phyloP scores from a whole-genome alignment of 331 rosid genomes.

The Pyrus hybrid region DNA sequence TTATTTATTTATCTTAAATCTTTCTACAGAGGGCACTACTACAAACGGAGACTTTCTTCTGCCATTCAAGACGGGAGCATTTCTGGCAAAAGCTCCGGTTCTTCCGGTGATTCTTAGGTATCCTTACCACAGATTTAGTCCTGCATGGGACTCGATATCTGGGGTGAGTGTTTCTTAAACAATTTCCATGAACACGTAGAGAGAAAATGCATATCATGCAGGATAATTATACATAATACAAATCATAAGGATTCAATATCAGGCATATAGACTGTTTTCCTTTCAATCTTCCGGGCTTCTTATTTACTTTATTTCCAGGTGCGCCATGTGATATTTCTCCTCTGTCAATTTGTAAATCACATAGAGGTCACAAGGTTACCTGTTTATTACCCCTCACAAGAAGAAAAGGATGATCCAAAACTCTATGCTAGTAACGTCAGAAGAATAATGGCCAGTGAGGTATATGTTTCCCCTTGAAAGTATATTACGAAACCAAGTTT shows the following conservation, averaged over 20 bases:
- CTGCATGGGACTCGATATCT: conserved; percentile 97
- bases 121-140: conserved; percentile 79
- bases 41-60: conserved; percentile 93
- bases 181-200: neutral
- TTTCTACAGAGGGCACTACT: conserved; percentile 88
- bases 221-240: neutral
- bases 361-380: conserved; percentile 76
- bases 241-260: neutral
- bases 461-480: conserved; percentile 4
- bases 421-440: conserved; percentile 68
- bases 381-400: conserved; percentile 62
- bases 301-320: conserved; percentile 40
- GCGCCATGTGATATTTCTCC: conserved; percentile 85
- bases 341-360: conserved; percentile 86
- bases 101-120: conserved; percentile 83
- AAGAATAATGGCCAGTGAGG: conserved; percentile 93
- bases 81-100: conserved; percentile 68
- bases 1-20: neutral
- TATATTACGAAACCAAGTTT: neutral
- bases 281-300: neutral
- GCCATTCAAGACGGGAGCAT: conserved; percentile 97
- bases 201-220: neutral
- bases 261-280: neutral
- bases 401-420: conserved; percentile 89
- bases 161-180: conserved; percentile 55